A percentile compares a stretch with the other conserved stretches of the same genome.
Evolutionary conservation across 129 eudicot genomes (phyloP).

Genomic region (Cynara cardunculus): DNA sequence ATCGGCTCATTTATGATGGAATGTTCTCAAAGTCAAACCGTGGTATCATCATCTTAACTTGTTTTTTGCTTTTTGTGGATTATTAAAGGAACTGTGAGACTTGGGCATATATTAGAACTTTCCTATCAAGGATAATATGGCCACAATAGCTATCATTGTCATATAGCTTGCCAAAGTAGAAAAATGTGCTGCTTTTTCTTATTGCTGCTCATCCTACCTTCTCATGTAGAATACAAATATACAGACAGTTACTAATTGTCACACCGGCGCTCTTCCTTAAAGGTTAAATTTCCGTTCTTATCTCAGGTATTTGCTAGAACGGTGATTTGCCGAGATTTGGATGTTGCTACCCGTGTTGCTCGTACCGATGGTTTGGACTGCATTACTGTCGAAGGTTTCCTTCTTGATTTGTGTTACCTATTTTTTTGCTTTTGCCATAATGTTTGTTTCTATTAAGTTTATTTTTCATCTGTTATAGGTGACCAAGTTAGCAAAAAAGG

Average conservation of each 20-base stretch:
- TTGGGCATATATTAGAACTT: neutral
- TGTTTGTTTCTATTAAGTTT: constrained; percentile 1
- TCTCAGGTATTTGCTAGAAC: constrained; percentile 89
- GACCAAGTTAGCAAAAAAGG: constrained; percentile 99
- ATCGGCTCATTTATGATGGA: no score
- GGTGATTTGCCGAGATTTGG: constrained; percentile 89
- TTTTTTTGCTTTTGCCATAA: neutral
- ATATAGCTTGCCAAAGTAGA: neutral
- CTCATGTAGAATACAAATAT: neutral
- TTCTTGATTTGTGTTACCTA: neutral
- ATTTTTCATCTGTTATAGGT: constrained; percentile 44
- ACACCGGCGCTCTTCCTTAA: neutral
- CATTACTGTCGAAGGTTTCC: constrained; percentile 88
- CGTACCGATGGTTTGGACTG: constrained; percentile 88
- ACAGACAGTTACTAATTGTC: neutral
- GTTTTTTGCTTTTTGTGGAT: neutral
- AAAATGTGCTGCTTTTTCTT: neutral
- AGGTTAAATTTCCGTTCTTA: constrained; percentile 3
- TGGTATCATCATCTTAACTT: neutral
- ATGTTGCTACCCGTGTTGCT: constrained; percentile 96
- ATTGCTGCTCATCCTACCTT: neutral
- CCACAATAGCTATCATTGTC: neutral
- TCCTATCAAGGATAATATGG: neutral
- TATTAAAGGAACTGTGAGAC: neutral
- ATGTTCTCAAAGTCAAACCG: neutral